These are phyloP conservation scores for slime mould (Dictyostelium discoideum) DNA, from an alignment of 78 protist genomes.

Conservation along the genomic window dicty_2.7 NC_007089.4:5212001-5212500, in stretches of 20 bases:
- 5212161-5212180: neutral
- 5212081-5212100: neutral
- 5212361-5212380: too few species aligned
- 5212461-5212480: neutral
- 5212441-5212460: neutral
- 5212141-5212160: slow-evolving; percentile 2
- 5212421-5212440: neutral
- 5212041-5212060: neutral
- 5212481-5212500: neutral
- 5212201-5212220: neutral
- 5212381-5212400: too few species aligned
- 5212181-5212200: neutral
- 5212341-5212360: too few species aligned
- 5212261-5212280: neutral
- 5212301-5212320: neutral
- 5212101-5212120: neutral
- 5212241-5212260: neutral
- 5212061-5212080: neutral
- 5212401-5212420: neutral
- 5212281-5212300: neutral
- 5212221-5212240: neutral
- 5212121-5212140: neutral
- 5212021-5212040: neutral
- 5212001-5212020: neutral
- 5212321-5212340: neutral